phyloP scores from a whole-genome alignment of 257 asterid genomes.

The Capsicum pubescens region DNA sequence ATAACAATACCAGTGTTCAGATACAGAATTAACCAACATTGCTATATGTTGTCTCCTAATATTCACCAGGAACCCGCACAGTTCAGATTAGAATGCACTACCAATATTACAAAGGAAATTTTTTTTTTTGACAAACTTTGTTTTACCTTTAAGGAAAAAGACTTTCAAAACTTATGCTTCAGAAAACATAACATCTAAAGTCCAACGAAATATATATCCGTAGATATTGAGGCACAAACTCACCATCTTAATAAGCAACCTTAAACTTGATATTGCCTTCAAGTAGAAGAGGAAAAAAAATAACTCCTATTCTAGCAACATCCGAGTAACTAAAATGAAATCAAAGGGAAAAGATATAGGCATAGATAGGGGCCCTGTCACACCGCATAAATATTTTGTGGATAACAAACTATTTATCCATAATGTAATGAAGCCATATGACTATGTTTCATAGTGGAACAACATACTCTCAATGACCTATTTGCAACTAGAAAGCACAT shows the following conservation, averaged over 20 bases:
- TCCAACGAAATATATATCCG: slow-evolving; percentile 17
- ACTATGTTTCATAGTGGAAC: neutral
- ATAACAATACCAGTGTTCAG: slow-evolving; percentile 27
- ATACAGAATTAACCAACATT: slow-evolving; percentile 25
- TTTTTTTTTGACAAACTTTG: neutral
- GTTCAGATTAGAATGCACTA: slow-evolving; percentile 19
- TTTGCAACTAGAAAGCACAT: slow-evolving; percentile 22
- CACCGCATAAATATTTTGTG: slow-evolving; percentile 8
- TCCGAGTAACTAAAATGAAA: too few species aligned
- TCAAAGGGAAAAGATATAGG: too few species aligned
- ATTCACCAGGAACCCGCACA: slow-evolving; percentile 15
- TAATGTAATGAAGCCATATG: neutral
- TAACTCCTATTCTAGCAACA: slow-evolving; percentile 3
- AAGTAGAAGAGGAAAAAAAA: too few species aligned
- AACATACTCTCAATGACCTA: neutral
- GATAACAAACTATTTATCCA: slow-evolving; percentile 15
- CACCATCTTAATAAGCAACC: neutral
- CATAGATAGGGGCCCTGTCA: neutral
- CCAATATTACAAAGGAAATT: slow-evolving; percentile 9
- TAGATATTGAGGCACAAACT: slow-evolving; percentile 23
- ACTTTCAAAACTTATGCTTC: slow-evolving; percentile 21
- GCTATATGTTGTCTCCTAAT: slow-evolving; percentile 9
- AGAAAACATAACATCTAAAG: slow-evolving; percentile 24
- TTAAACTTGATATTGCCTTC: slow-evolving; percentile 15
- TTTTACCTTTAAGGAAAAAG: slow-evolving; percentile 23